These are phyloP conservation scores for Hemisphaericaspora xylofermentans DNA, from an alignment of 1,139 yeast genomes.

Conservation along the genomic window DNA sequence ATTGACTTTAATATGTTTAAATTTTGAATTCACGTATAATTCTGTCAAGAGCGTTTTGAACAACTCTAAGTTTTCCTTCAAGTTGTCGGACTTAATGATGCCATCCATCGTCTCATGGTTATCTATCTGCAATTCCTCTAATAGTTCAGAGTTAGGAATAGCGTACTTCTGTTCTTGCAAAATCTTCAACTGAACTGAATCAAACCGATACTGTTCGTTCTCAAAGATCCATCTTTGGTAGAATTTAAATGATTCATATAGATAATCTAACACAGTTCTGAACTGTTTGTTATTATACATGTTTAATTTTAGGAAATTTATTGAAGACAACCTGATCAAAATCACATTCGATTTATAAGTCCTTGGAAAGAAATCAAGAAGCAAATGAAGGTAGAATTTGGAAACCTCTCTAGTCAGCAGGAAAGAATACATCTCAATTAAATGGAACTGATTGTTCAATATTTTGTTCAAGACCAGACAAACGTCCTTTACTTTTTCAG, in stretches of 20 bases:
- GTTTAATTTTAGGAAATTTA: conserved; percentile 11
- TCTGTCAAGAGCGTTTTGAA: conserved; percentile 11
- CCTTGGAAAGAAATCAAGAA: conserved; percentile 12
- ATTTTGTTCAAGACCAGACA: background rate
- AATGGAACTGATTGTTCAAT: conserved; percentile 4
- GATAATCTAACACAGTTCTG: conserved; percentile 12
- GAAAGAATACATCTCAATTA: conserved; percentile 5
- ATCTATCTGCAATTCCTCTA: conserved; percentile 4
- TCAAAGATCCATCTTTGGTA: conserved; percentile 12
- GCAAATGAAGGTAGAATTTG: conserved; percentile 5
- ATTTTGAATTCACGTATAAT: conserved; percentile 12
- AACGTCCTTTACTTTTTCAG: background rate
- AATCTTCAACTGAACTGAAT: conserved; percentile 12
- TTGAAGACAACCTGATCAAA: conserved; percentile 8
- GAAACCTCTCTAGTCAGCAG: conserved; percentile 4
- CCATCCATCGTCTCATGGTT: background rate
- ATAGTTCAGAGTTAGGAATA: background rate
- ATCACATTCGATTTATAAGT: conserved; percentile 7
- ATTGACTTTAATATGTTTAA: conserved; percentile 10
- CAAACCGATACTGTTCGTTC: conserved; percentile 14
- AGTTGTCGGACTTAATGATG: conserved; percentile 5
- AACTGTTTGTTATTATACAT: conserved; percentile 10
- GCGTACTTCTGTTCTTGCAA: conserved; percentile 3
- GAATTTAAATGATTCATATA: conserved; percentile 13
- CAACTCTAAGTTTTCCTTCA: conserved; percentile 12